phyloP scores from a whole-genome alignment of 83 land plant genomes.

The Larix sibirica region DNA sequence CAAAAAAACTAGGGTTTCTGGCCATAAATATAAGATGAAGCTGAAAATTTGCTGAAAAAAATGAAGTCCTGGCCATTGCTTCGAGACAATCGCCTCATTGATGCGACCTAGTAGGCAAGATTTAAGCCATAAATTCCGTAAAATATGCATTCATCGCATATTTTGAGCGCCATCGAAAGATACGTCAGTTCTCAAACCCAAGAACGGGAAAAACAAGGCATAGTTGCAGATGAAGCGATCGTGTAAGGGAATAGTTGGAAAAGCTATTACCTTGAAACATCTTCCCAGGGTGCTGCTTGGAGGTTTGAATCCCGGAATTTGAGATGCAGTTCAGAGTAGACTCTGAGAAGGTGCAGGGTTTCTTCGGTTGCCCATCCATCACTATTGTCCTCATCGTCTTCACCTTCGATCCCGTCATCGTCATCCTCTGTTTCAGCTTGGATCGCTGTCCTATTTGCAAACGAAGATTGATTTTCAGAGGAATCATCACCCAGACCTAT shows the following conservation, averaged over 20 bases:
- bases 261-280: conserved; percentile 1
- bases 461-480: neutral
- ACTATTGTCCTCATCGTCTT: neutral
- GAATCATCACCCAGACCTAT: neutral
- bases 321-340: neutral
- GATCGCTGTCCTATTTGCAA: neutral
- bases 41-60: no score
- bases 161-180: neutral
- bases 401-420: neutral
- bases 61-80: no score
- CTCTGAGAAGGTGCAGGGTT: neutral
- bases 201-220: neutral
- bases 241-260: neutral
- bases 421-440: neutral
- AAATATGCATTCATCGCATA: no score
- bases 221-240: neutral
- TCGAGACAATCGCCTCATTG: no score
- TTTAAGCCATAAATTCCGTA: no score
- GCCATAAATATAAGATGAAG: no score
- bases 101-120: no score
- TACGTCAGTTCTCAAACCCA: neutral
- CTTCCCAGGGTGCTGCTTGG: neutral
- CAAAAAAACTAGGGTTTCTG: no score
- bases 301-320: neutral
- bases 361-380: neutral